These are phyloP conservation scores for Fusarium albosuccineum DNA, from an alignment of 2,329 filamentous ascomycete species.

Conservation along the genomic window DNA sequence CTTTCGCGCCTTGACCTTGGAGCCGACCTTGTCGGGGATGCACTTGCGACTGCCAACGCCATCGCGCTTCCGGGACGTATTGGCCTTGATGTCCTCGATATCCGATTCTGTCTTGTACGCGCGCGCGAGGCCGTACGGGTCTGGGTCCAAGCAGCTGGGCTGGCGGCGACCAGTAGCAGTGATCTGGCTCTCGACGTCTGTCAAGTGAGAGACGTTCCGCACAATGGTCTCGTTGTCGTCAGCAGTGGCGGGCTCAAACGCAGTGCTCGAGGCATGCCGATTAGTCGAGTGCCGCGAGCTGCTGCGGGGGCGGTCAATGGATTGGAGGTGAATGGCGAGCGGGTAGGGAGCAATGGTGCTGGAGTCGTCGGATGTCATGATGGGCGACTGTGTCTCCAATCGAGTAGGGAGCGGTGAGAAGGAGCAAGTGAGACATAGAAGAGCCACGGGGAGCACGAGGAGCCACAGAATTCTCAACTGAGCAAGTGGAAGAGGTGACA, in stretches of 20 bases:
- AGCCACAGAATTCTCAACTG: not conserved
- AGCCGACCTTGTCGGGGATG: slow-evolving; percentile 36
- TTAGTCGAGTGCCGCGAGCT: slow-evolving; percentile 46
- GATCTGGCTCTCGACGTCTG: slow-evolving; percentile 65
- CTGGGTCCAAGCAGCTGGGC: slow-evolving; percentile 67
- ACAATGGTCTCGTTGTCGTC: slow-evolving; percentile 56
- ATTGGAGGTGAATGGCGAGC: slow-evolving; percentile 58
- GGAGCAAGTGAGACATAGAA: not conserved
- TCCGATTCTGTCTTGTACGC: slow-evolving; percentile 83
- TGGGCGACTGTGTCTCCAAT: slow-evolving; percentile 9
- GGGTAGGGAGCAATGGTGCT: slow-evolving; percentile 60
- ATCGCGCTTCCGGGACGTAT: slow-evolving; percentile 81
- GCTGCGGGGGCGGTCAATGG: slow-evolving; percentile 48
- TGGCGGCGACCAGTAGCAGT: slow-evolving; percentile 53
- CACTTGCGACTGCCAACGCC: slow-evolving; percentile 46
- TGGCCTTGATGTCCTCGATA: slow-evolving; percentile 82
- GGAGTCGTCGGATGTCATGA: slow-evolving; percentile 58
- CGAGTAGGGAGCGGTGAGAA: slow-evolving; percentile 1
- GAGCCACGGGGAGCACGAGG: not conserved
- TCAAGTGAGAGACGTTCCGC: slow-evolving; percentile 56
- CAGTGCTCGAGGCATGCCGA: slow-evolving; percentile 59
- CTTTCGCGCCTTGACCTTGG: slow-evolving; percentile 61
- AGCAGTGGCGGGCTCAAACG: slow-evolving; percentile 55
- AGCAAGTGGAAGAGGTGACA: not conserved
- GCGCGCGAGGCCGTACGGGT: slow-evolving; percentile 84